A percentile compares a stretch with the other conserved stretches of the same genome.
These are phyloP conservation scores for Dichotomopilus funicola DNA, from an alignment of 2,329 filamentous ascomycete genomes.

Conservation along the genomic window DNA sequence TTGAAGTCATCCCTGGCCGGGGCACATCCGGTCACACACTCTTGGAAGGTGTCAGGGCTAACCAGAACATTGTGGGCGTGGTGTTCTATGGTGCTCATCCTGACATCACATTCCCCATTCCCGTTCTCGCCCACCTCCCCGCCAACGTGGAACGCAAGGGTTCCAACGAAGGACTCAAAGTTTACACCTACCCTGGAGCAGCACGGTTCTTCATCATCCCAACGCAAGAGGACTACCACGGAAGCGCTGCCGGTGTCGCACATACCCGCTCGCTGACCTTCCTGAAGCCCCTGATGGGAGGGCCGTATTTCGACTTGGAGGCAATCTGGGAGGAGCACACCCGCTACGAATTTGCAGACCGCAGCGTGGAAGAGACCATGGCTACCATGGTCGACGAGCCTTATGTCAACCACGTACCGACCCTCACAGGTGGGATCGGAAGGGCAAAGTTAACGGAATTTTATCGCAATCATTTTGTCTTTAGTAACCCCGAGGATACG, in stretches of 20 bases:
- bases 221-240: constrained; percentile 44
- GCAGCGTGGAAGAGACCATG: constrained; percentile 68
- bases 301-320: constrained; percentile 68
- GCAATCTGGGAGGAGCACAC: constrained; percentile 75
- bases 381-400: constrained; percentile 74
- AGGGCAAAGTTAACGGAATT: constrained; percentile 57
- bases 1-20: constrained; percentile 7
- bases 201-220: constrained; percentile 46
- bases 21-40: constrained; percentile 7
- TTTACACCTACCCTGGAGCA: constrained; percentile 39
- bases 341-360: constrained; percentile 60
- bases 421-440: constrained; percentile 64
- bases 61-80: constrained; percentile 9
- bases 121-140: constrained; percentile 19
- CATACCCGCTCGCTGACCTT: constrained; percentile 62
- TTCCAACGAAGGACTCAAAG: neutral
- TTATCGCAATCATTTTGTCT: constrained; percentile 69
- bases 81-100: constrained; percentile 18
- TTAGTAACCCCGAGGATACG: constrained; percentile 62
- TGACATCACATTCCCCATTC: neutral
- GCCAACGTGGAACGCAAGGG: neutral
- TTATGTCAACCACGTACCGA: constrained; percentile 73
- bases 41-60: neutral
- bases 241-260: constrained; percentile 49
- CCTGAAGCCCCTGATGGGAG: constrained; percentile 55